Percentiles rank a stretch among this genome's conserved stretches.
phyloP scores from a whole-genome alignment of 495 filamentous ascomycete species.

The Lepraria neglecta region DNA sequence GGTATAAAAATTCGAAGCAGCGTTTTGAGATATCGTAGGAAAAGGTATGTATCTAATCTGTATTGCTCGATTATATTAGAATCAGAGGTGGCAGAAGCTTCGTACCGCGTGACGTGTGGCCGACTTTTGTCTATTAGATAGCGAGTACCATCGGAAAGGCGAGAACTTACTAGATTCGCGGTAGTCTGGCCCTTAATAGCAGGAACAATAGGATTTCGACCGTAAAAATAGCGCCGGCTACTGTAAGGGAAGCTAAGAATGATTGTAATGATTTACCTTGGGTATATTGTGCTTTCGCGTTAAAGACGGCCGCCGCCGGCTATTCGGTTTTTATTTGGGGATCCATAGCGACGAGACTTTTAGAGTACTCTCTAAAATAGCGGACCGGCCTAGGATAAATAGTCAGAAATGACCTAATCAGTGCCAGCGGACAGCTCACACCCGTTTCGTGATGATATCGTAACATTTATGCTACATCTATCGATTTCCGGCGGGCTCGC shows the following conservation, averaged over 20 bases:
- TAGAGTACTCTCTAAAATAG: not conserved
- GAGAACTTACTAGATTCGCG: not conserved
- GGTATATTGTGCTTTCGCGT: not conserved
- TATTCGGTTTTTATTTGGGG: not conserved
- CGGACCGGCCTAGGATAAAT: not conserved
- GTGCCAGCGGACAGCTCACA: too few species aligned
- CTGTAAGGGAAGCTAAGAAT: not conserved
- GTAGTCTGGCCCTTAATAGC: not conserved
- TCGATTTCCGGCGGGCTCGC: too few species aligned
- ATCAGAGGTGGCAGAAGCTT: not conserved
- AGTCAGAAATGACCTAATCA: too few species aligned
- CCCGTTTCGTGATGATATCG: too few species aligned
- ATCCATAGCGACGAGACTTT: not conserved
- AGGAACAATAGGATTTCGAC: not conserved
- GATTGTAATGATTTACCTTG: not conserved
- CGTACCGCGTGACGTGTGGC: too few species aligned
- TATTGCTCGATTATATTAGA: not conserved
- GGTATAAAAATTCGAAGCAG: not conserved
- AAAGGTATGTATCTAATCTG: slow-evolving; percentile 1
- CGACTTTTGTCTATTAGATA: too few species aligned
- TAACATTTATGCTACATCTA: too few species aligned
- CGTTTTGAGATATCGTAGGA: slow-evolving; percentile 7
- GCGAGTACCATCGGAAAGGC: too few species aligned
- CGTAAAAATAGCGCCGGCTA: not conserved
- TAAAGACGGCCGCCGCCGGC: not conserved